Evolutionary conservation across 2,329 filamentous ascomycete species (phyloP), one percentile per base, ranked within the genome.

Genomic region (Alternaria dauci): DNA sequence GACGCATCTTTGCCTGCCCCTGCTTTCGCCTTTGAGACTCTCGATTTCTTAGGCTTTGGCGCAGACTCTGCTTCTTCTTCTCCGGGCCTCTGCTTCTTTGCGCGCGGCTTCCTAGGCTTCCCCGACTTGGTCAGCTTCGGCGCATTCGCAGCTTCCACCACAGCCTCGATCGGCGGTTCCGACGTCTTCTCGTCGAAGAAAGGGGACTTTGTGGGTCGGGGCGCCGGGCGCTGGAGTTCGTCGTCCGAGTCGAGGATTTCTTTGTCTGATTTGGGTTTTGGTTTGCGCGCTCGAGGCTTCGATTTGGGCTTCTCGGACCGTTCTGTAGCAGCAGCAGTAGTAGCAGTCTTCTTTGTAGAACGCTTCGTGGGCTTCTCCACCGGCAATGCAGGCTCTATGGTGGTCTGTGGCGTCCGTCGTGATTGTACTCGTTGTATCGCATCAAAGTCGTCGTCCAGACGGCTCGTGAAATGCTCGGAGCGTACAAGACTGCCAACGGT

Each of bases 401-500:
- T 28, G 34, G 61, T 28, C 14, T 51, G 53, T 36, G 52, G 61
- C 4, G 36, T 42, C 25, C 23, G 53, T 9, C 47, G 55, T 38
- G 55, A 56, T 26, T 62, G 59, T n/a, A 50, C 58, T 14, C 55
- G 30, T 12, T 58, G 57, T 58, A 42, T 23, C 9, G 55, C 57
- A n/a, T 41, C 46, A 25, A 43, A 5, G 6, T 67, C 55, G 5
- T 69, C 63, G 42, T 70, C 62, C 1, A 61, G 30, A 8, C 66
- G 64, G 12, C 71, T 62, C 34, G 58, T 66, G 42, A 76, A 71
- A 48, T 73, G 70, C 39, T 71, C 68, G 2, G 72, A 73, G 55
- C 66, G 69, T n/a, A 78, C 53, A 16, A 79, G 59, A 53, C 71
- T 75, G 52, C 65, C 65, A 7, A 76, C 75, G 56, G 75, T 77